Conservation (phyloP, 345 rosid genomes). For the Gossypium longicalyx region DNA sequence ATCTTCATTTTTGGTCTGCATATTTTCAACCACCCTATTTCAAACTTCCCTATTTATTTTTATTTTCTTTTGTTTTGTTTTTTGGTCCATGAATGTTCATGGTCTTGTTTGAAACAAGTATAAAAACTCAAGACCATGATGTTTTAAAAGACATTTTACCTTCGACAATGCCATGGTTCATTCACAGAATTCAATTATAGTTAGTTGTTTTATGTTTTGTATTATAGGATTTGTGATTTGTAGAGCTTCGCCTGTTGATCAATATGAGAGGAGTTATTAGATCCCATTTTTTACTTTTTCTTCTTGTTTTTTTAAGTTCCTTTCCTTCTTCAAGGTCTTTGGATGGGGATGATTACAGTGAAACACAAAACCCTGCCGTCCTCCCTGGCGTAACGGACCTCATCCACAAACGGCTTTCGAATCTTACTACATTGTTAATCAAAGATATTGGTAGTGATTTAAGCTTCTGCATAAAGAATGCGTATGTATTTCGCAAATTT, state of each 20-base stretch:
- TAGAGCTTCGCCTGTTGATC: slow-evolving; percentile 15
- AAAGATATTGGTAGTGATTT: slow-evolving; percentile 37
- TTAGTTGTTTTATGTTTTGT: slow-evolving; percentile 15
- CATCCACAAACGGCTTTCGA: slow-evolving; percentile 49
- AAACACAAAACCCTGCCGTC: slow-evolving; percentile 45
- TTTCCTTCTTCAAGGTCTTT: slow-evolving; percentile 28
- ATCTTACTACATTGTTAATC: slow-evolving; percentile 40
- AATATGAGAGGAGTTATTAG: slow-evolving; percentile 33
- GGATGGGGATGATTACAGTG: slow-evolving; percentile 58
- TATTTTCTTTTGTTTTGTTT: not conserved
- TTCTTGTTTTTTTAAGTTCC: slow-evolving; percentile 28
- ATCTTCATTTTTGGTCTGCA: slow-evolving; percentile 8
- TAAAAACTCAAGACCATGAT: slow-evolving; percentile 13
- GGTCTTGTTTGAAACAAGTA: slow-evolving; percentile 12
- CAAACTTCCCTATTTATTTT: not conserved
- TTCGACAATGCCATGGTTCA: slow-evolving; percentile 29
- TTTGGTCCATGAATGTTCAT: slow-evolving; percentile 7
- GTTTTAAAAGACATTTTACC: not conserved
- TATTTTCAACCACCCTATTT: slow-evolving; percentile 2
- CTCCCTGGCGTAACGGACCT: slow-evolving; percentile 45
- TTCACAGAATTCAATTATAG: slow-evolving; percentile 17
- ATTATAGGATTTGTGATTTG: slow-evolving; percentile 14
- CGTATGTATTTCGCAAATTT: slow-evolving; percentile 39
- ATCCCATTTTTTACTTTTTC: slow-evolving; percentile 29
- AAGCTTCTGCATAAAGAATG: slow-evolving; percentile 69